Evolutionary conservation across 179 eudicot species (phyloP), one percentile per base, ranked within the genome.

Genomic region (Beta corolliflora): DNA sequence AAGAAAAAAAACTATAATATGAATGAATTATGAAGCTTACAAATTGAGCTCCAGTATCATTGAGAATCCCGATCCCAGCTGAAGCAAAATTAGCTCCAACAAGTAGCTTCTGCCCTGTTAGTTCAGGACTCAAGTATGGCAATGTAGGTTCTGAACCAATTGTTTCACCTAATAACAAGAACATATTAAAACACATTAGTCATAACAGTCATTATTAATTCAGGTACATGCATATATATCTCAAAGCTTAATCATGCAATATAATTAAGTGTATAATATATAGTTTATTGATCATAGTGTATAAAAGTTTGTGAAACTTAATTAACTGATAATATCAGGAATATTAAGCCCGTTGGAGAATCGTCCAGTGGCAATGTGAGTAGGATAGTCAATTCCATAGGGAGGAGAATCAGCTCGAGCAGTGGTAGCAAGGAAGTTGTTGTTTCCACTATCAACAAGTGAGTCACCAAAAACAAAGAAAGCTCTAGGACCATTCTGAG

Each of bases 71-170:
- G 60, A 94, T 88, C 10, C 98, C 98, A 25, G 96, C 98, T 23
- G 98, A 94, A 74, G 98, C 98, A 77, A 91, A 94, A 81, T 94
- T 94, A 72, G 98, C 98, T 53, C 98, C 98, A 59, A 84, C 87
- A 5, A 92, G 86, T 14, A 94, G 78, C 41, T 52, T 88, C 10
- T 84, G 52, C 23, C 97, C 94, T 0, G 56, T 80, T 14, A 93
- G 85, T 84, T 84, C 83, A 0, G 98, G 97, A 70, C 86, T 88
- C 77, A 94, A 82, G 86, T 94, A 94, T 45, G 97, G 96, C 90
- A 93, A 65, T 85, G 94, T 87, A 15, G 96, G 81, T 76, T 89
- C 89, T 11, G 88, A 15, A 18, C 97, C 97, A 60, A 93, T 81
- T 19, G 52, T 23, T 80, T 93, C 87, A 83, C 96, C 98, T 94